Conservation (phyloP, 176 grass and related monocot genomes). For the Triticum timopheevii region DNA sequence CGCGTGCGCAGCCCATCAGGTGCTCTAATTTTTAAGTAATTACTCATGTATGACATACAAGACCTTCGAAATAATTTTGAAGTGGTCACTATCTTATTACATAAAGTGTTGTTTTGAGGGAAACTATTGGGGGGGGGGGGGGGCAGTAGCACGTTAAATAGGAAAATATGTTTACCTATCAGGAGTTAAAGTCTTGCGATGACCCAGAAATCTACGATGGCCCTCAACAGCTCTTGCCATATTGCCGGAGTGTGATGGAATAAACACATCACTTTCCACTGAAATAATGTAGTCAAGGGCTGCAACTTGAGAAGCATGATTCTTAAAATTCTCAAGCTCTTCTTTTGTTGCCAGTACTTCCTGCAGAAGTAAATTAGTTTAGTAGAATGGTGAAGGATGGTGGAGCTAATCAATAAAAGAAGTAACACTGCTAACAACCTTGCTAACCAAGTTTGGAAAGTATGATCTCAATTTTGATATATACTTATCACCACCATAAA, state of each 20-base stretch:
- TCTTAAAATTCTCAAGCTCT: conserved; percentile 62
- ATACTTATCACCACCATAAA: conserved; percentile 91
- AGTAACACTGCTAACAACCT: conserved; percentile 48
- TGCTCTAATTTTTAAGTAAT: background rate
- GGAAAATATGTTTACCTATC: conserved; percentile 55
- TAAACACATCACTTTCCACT: conserved; percentile 92
- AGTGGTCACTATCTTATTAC: background rate
- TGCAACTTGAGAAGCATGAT: conserved; percentile 79
- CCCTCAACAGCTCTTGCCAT: conserved; percentile 99
- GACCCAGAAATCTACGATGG: conserved; percentile 82
- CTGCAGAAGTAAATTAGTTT: conserved; percentile 42
- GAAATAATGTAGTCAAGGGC: conserved; percentile 95
- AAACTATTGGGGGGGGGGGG: background rate
- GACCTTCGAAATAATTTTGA: background rate
- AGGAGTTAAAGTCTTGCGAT: conserved; percentile 79
- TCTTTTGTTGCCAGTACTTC: conserved; percentile 67
- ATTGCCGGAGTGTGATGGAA: conserved; percentile 81
- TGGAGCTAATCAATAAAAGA: background rate
- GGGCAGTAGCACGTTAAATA: background rate
- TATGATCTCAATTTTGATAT: conserved; percentile 66
- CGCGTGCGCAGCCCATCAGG: background rate
- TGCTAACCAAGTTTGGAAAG: conserved; percentile 93
- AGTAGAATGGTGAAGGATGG: background rate
- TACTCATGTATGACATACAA: background rate
- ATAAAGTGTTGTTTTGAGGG: background rate